phyloP scores from a whole-genome alignment of 768 basidiomycete genomes.

The Phaffia australis region DNA sequence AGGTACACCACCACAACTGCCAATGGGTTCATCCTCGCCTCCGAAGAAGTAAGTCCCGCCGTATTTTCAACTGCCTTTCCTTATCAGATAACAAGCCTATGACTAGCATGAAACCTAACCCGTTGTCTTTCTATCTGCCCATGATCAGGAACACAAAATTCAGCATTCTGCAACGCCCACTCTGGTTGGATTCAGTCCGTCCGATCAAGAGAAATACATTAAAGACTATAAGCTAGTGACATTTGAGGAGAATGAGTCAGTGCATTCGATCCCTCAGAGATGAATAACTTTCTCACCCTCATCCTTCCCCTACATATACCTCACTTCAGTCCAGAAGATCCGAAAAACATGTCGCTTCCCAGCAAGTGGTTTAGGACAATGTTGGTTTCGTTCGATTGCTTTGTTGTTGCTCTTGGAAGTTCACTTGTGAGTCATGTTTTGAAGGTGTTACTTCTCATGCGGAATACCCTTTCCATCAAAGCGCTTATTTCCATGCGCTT shows the following conservation, averaged over 20 bases:
- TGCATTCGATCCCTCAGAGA: neutral
- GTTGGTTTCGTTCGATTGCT: slow-evolving; percentile 28
- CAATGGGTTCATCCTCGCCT: neutral
- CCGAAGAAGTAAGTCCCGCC: neutral
- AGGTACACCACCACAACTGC: neutral
- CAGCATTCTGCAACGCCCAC: too few relatives aligned
- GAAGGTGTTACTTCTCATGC: neutral
- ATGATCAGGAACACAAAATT: neutral
- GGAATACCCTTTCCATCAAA: slow-evolving; percentile 24
- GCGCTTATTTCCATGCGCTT: slow-evolving; percentile 29
- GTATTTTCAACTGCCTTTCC: neutral
- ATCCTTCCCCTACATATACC: neutral
- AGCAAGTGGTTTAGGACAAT: slow-evolving; percentile 23
- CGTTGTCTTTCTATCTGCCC: neutral
- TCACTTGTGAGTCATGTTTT: slow-evolving; percentile 28
- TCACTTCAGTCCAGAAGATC: neutral
- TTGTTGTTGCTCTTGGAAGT: slow-evolving; percentile 29
- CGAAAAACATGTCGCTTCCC: too few relatives aligned
- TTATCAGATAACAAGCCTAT: neutral
- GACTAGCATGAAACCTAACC: neutral
- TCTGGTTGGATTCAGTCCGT: neutral
- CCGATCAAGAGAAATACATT: neutral
- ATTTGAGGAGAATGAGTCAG: neutral
- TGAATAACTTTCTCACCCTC: neutral
- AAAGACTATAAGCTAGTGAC: neutral